These are phyloP conservation scores for Beta corolliflora DNA, from an alignment of 179 eudicot species.

Conservation along the genomic window DNA sequence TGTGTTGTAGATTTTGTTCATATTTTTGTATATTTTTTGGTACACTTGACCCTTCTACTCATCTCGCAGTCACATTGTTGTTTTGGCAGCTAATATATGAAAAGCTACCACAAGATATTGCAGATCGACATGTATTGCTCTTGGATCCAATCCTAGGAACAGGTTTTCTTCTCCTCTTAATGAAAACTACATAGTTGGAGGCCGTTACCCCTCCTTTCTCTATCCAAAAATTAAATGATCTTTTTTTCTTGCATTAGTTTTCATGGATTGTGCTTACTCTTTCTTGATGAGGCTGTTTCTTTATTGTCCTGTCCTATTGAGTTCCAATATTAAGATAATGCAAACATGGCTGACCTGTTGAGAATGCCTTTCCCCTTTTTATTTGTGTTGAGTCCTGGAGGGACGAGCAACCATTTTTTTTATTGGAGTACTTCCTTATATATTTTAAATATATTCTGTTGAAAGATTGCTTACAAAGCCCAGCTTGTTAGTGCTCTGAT, in stretches of 20 bases:
- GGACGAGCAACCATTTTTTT: not conserved
- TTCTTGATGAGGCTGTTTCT: not conserved
- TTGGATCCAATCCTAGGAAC: slow-evolving; percentile 94
- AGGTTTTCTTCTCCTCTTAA: slow-evolving; percentile 46
- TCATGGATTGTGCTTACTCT: not conserved
- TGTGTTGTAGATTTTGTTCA: not conserved
- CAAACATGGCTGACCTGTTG: not conserved
- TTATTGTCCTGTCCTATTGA: not conserved
- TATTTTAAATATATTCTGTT: too few species aligned
- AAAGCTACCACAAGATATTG: slow-evolving; percentile 81
- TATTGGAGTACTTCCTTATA: not conserved
- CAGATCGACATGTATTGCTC: slow-evolving; percentile 83
- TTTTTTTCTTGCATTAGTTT: not conserved
- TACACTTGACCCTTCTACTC: slow-evolving; percentile 8
- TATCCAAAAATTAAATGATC: not conserved
- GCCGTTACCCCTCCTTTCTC: not conserved
- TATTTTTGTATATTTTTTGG: not conserved
- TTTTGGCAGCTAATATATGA: slow-evolving; percentile 75
- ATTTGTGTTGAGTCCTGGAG: not conserved
- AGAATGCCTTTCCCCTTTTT: not conserved
- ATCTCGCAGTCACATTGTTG: slow-evolving; percentile 12
- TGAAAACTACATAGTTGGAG: not conserved
- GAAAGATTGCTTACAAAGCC: not conserved
- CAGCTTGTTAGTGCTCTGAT: not conserved
- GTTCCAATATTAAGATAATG: not conserved